Evolutionary conservation across 441 rosid genomes (phyloP), one percentile per base, ranked within the genome.

Genomic region (Pelargonium australe): DNA sequence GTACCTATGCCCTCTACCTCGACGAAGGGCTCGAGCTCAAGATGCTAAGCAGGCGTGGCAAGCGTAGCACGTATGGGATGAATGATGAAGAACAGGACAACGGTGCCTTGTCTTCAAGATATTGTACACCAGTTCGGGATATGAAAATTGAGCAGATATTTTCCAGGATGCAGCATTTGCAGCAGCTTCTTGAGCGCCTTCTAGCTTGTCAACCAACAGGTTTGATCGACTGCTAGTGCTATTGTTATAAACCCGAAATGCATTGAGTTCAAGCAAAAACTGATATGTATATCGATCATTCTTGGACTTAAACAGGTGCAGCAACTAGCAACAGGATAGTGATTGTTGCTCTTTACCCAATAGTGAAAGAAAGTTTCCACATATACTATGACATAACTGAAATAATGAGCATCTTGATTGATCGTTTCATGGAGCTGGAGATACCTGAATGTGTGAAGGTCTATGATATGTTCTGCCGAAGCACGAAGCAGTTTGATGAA

Each of bases 181-280:
- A 85, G 47, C 96, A 86, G 71, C 83, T 91, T 4, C 88, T 94
- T 13, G 92, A 88, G 5, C 96, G 96, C 13, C 87, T 91, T 73
- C 72, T 94, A 69, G 92, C 97, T 62, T 91, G 97, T 70, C 85
- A 85, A 34, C 97, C 99, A 41, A 85, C 97, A 83, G 98, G 98
- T 91, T 72, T 7, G 28, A 69, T 31, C 0, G n/a, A 10, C n/a
- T 10, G 6, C 31, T 34, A 34, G 2, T 3, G 37, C 4, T 31
- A 31, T 31, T 3, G 31, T 25, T 25, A 25, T 25, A 34, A 3
- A 34, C 37, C 37, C 37, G 37, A 34, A 34, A 34, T 34, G 37
- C 37, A 3, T 34, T 3, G 37, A 34, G 4, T 34, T 34, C 37
- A 4, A 34, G 37, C 37, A 34, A 34, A 34, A 34, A 34, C 37